phyloP scores from a whole-genome alignment of 805 yeast species.

The Ogataea salicorniae region DNA sequence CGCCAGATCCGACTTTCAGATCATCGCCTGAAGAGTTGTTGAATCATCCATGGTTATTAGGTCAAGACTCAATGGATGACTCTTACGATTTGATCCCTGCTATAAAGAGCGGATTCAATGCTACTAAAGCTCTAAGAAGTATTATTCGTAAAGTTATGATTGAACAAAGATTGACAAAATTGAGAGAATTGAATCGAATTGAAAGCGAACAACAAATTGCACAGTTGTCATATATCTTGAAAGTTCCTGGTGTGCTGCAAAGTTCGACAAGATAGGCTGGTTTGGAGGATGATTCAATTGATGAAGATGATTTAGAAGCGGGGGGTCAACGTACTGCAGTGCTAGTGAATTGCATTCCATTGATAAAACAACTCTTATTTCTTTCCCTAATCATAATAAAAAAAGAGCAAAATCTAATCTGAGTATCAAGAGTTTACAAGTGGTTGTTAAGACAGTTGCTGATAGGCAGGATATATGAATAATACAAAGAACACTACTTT shows the following conservation, averaged over 20 bases:
- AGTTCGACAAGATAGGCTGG: background rate
- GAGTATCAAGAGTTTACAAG: slow-evolving; percentile 2
- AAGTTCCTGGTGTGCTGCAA: background rate
- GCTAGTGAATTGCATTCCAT: background rate
- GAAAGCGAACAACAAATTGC: slow-evolving; percentile 34
- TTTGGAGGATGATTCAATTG: background rate
- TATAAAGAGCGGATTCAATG: slow-evolving; percentile 68
- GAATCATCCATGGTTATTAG: slow-evolving; percentile 73
- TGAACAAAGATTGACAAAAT: slow-evolving; percentile 63
- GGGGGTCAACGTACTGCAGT: background rate
- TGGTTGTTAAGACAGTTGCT: slow-evolving; percentile 1
- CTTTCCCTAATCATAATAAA: background rate
- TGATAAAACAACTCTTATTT: background rate
- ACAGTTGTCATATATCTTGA: background rate
- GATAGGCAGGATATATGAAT: background rate
- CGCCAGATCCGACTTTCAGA: slow-evolving; percentile 54
- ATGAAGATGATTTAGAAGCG: background rate
- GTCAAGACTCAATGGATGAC: slow-evolving; percentile 56
- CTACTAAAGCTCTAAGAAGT: slow-evolving; percentile 68
- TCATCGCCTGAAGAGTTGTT: slow-evolving; percentile 59
- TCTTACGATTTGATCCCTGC: slow-evolving; percentile 64
- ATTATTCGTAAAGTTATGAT: slow-evolving; percentile 76
- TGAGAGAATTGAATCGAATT: slow-evolving; percentile 46
- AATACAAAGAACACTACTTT: background rate
- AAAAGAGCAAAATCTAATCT: slow-evolving; percentile 1